Conservation (phyloP, 2,329 filamentous ascomycete species). For the Iodosphaeria phyllophila region DNA sequence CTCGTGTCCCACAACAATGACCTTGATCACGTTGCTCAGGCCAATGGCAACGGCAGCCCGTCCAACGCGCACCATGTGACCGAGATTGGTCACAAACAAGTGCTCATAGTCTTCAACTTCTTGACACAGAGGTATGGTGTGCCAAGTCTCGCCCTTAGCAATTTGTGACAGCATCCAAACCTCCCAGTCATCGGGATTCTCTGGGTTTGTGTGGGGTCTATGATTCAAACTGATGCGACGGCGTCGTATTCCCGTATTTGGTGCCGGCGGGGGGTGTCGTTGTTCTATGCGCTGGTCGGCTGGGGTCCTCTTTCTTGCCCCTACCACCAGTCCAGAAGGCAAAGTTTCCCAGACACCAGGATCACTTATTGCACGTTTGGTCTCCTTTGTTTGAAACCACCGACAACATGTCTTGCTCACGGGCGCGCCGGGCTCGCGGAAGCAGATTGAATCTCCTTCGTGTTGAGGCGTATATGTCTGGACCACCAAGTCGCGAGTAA, state of each 20-base stretch:
- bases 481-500: constrained; percentile 42
- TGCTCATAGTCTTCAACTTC: constrained; percentile 24
- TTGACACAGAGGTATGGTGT: constrained; percentile 24
- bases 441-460: constrained; percentile 36
- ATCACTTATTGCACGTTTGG: constrained; percentile 33
- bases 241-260: constrained; percentile 12
- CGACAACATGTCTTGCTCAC: constrained; percentile 24
- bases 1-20: constrained; percentile 48
- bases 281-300: no score
- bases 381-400: constrained; percentile 32
- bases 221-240: constrained; percentile 8
- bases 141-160: constrained; percentile 22
- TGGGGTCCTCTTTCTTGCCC: constrained; percentile 34
- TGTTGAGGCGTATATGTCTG: constrained; percentile 40
- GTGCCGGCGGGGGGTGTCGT: constrained; percentile 8
- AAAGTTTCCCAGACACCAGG: constrained; percentile 49
- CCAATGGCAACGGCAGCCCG: constrained; percentile 47
- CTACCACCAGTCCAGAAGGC: constrained; percentile 39
- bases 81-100: constrained; percentile 46
- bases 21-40: constrained; percentile 55
- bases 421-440: constrained; percentile 24
- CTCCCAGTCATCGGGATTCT: constrained; percentile 25
- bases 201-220: constrained; percentile 4
- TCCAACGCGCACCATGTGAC: constrained; percentile 45
- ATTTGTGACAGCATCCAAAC: constrained; percentile 32